Evolutionary conservation across 371 early-diverging fungal species (phyloP), one percentile per base, ranked within the genome.

Genomic region (Actinomortierella ambigua): DNA sequence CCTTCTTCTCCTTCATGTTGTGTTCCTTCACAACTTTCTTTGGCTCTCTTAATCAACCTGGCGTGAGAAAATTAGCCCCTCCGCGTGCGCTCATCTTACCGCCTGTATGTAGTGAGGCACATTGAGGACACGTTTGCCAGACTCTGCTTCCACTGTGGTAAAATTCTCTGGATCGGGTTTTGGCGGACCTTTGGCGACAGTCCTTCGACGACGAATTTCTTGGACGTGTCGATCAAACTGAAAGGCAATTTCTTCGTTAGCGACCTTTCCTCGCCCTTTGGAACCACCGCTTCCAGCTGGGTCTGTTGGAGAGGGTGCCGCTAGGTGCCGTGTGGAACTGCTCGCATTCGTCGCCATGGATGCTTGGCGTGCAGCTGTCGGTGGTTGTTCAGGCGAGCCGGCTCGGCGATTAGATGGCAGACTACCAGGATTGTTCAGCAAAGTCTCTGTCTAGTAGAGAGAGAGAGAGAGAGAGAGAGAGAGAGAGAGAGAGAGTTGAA

Each of bases 151-250:
- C 15, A 71, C 43, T 41, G 48, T 57, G 2, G 63, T 63, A 50
- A 60, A 73, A 6, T 73, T 57, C 13, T 54, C 61, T 9, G 55
- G 63, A 40, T 66, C 75, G 3, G 75, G 75, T 15, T 48, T 43
- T 5, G 63, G 67, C 2, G 52, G 53, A 34, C 27, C 57, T 28
- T 54, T 66, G 1, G 39, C 42, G 4, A 44, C 57, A 8, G 75
- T 73, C 42, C 75, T 62, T 22, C 75, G 44, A 39, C 75, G 51
- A 3, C 75, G 67, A 24, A 73, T 73, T 55, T 73, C 75, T 42
- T 73, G 75, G 17, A 73, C 75, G 22, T 73, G 75, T 49, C 75
- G 50, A 27, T 73, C 75, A 41, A 73, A 73, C 20, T 73, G 61
- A 47, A 73, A 73, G 0, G 75, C 55, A 20, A 73, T 47, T 28